Percentiles rank a stretch among this genome's conserved stretches.
Conservation (phyloP, 2,329 filamentous ascomycete genomes). For the Colletotrichum abscissum region DNA sequence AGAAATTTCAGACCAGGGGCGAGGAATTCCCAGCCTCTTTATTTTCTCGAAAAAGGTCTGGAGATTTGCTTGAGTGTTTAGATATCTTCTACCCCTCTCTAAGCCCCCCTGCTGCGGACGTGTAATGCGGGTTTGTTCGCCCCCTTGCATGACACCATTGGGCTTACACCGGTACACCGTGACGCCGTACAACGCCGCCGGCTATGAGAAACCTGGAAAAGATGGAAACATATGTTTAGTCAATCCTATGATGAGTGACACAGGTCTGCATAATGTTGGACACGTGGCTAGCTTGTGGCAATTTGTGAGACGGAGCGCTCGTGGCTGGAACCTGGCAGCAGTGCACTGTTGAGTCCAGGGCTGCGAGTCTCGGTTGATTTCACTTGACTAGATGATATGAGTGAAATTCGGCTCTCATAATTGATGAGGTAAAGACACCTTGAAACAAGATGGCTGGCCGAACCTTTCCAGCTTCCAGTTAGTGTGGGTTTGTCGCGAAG, state of each 20-base stretch:
- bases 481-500: not conserved
- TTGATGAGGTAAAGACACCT: not conserved
- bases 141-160: conserved; percentile 1
- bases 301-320: not conserved
- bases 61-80: not conserved
- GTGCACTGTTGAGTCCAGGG: not conserved
- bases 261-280: not conserved
- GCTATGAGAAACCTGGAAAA: not conserved
- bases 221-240: not conserved
- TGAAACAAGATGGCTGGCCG: not conserved
- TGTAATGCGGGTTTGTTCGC: not conserved
- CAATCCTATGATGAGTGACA: not conserved
- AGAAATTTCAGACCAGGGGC: not conserved
- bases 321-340: not conserved
- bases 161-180: not conserved
- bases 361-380: not conserved
- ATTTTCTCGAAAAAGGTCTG: not conserved
- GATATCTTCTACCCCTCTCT: not conserved
- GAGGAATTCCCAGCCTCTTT: not conserved
- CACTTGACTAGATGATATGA: not conserved
- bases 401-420: not conserved
- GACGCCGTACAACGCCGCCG: not conserved
- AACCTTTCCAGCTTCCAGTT: not conserved
- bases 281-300: conserved; percentile 25
- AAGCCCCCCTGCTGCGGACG: not conserved